A percentile compares a stretch with the other conserved stretches of the same genome.
These are phyloP conservation scores for Pilaira anomala DNA, from an alignment of 192 early-diverging fungal genomes.

Conservation along the genomic window DNA sequence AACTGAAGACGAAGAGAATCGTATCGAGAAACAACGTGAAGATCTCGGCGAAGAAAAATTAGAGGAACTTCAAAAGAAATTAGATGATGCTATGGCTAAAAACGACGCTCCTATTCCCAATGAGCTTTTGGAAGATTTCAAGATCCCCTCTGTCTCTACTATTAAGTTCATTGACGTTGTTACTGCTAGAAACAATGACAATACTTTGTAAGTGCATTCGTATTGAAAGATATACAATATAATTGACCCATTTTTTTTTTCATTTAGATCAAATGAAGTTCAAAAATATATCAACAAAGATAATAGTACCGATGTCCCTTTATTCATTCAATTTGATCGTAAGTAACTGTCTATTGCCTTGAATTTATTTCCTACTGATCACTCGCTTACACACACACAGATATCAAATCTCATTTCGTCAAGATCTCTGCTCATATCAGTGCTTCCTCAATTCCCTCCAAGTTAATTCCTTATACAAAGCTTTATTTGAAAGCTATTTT, in stretches of 20 bases:
- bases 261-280: slow-evolving; percentile 42
- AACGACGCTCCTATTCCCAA: slow-evolving; percentile 52
- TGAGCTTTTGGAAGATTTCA: slow-evolving; percentile 55
- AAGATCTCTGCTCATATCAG: slow-evolving; percentile 46
- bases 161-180: slow-evolving; percentile 53
- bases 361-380: not conserved
- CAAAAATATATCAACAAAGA: slow-evolving; percentile 51
- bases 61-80: slow-evolving; percentile 41
- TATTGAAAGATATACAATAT: no score
- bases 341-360: slow-evolving; percentile 18
- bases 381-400: no score
- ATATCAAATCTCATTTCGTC: slow-evolving; percentile 54
- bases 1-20: slow-evolving; percentile 47
- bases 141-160: slow-evolving; percentile 46
- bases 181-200: slow-evolving; percentile 41
- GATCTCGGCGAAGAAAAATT: slow-evolving; percentile 47
- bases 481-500: slow-evolving; percentile 55
- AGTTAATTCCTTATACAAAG: slow-evolving; percentile 48
- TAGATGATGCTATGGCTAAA: slow-evolving; percentile 46
- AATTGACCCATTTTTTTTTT: not conserved
- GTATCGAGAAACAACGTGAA: slow-evolving; percentile 45
- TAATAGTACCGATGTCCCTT: slow-evolving; percentile 37
- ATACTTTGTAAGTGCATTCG: slow-evolving; percentile 38
- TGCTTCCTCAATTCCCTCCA: slow-evolving; percentile 41
- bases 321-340: slow-evolving; percentile 58